Base-by-base conservation (phyloP, 257 asterid genomes). In the Fraxinus quadrangulata region DNA sequence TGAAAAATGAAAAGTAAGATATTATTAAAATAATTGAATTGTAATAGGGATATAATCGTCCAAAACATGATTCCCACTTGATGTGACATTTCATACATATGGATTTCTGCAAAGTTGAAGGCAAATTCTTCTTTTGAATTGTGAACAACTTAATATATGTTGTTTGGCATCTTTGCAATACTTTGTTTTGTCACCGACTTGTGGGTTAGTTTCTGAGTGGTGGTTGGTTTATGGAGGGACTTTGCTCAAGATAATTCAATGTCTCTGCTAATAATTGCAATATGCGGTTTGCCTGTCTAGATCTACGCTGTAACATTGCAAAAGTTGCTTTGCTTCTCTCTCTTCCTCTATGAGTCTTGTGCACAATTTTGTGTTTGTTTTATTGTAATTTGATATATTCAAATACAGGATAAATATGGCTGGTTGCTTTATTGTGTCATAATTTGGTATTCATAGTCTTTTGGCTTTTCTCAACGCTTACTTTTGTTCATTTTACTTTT, bases 201-300 rank as follows among this genome's bases (percentile, higher is more conserved):
- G 68, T 54, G 75, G 31, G 30, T 61, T 67, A 71, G 54, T 75
- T 21, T 42, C 61, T 69, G 26, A 5, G 67, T 14, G 67, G 40
- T 70, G 70, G 73, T 66, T 11, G 37, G 71, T 26, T 67, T 75
- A 75, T 51, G 47, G 74, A 34, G 74, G n/a, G 33, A 61, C 26
- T 61, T 13, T 42, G 28, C 59, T 17, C 56, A 51, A 39, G 75
- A 33, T 39, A 39, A 31, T 69, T 45, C 75, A 10, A 24, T 21
- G 49, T 33, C 24, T 61, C 0, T 10, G 17, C 68, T 61, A 61
- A 61, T 56, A 61, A 21, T 61, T 8, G 6, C 16, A 11, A 23
- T 61, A 24, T 9, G 33, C 6, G 14, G 69, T 63, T 63, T 24
- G 8, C 36, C 36, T 26, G 14, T 79, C 74, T 37, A 51, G 36